Conservation (phyloP, 495 filamentous ascomycete species). For the Corynascus novoguineensis region DNA sequence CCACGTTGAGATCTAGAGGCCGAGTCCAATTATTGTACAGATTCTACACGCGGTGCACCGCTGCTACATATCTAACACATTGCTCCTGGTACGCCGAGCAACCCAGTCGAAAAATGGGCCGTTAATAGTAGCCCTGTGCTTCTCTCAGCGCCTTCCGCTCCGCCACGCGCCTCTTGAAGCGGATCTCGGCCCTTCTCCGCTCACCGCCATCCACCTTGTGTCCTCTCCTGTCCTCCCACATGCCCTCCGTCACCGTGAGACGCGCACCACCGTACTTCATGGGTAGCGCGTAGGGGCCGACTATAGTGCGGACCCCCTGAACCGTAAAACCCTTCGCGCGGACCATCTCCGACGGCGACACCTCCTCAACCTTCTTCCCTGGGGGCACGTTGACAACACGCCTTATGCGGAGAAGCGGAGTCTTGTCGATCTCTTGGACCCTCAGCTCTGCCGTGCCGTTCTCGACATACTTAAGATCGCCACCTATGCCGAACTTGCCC, state of each 20-base stretch:
- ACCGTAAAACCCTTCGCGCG: conserved; percentile 62
- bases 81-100: not conserved
- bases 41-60: conserved; percentile 19
- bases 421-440: conserved; percentile 55
- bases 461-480: conserved; percentile 65
- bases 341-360: conserved; percentile 37
- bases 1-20: not conserved
- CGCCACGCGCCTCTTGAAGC: conserved; percentile 49
- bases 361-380: conserved; percentile 43
- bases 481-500: conserved; percentile 70
- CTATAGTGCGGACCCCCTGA: conserved; percentile 56
- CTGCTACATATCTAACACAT: not conserved
- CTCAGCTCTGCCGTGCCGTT: conserved; percentile 66
- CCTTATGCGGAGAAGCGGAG: conserved; percentile 21
- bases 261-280: conserved; percentile 61
- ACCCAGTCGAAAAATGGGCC: not conserved
- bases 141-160: conserved; percentile 45
- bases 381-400: conserved; percentile 67
- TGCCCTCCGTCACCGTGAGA: conserved; percentile 68
- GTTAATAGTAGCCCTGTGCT: conserved; percentile 25
- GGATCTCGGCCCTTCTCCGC: conserved; percentile 75
- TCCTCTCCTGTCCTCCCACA: conserved; percentile 82
- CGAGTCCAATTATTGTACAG: conserved; percentile 24
- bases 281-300: conserved; percentile 61
- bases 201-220: conserved; percentile 96